phyloP scores from a whole-genome alignment of 2,329 filamentous ascomycete species.

The Fusarium mexicanum region DNA sequence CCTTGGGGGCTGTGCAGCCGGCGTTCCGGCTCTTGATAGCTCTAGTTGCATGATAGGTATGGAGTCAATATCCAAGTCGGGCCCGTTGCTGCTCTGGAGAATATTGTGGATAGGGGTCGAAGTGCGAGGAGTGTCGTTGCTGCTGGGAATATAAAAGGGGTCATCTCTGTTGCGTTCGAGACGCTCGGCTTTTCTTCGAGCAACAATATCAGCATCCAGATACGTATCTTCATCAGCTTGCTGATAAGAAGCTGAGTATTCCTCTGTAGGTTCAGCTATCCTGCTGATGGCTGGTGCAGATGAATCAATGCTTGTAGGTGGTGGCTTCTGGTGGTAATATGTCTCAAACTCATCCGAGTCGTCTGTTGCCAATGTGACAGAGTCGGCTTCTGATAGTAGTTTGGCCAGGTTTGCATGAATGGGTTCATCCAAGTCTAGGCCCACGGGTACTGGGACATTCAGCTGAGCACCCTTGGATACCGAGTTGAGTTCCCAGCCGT shows the following conservation, averaged over 20 bases:
- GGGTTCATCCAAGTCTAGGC: conserved; percentile 80
- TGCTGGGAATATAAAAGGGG: conserved; percentile 85
- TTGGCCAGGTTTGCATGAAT: conserved; percentile 79
- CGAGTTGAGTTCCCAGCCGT: conserved; percentile 88
- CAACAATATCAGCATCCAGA: conserved; percentile 77
- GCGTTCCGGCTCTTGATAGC: conserved; percentile 64
- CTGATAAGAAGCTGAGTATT: conserved; percentile 65
- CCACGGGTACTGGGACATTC: conserved; percentile 83
- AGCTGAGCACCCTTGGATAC: conserved; percentile 84
- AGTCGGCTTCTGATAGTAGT: conserved; percentile 70
- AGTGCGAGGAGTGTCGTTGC: conserved; percentile 64
- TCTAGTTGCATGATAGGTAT: conserved; percentile 97
- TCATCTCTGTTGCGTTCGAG: conserved; percentile 88
- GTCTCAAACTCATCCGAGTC: conserved; percentile 74
- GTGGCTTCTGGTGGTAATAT: conserved; percentile 69
- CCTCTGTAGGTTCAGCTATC: conserved; percentile 61
- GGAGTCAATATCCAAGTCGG: conserved; percentile 87
- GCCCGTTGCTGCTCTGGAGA: conserved; percentile 75
- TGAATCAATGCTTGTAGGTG: conserved; percentile 62
- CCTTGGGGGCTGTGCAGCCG: conserved; percentile 46
- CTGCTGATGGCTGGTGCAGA: conserved; percentile 63
- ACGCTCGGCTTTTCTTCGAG: conserved; percentile 79
- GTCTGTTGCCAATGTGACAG: conserved; percentile 57
- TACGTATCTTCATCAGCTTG: conserved; percentile 71
- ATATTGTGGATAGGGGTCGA: conserved; percentile 85